Evolutionary conservation across 2,329 filamentous ascomycete species (phyloP).

Genomic region (Fusarium papillatum): DNA sequence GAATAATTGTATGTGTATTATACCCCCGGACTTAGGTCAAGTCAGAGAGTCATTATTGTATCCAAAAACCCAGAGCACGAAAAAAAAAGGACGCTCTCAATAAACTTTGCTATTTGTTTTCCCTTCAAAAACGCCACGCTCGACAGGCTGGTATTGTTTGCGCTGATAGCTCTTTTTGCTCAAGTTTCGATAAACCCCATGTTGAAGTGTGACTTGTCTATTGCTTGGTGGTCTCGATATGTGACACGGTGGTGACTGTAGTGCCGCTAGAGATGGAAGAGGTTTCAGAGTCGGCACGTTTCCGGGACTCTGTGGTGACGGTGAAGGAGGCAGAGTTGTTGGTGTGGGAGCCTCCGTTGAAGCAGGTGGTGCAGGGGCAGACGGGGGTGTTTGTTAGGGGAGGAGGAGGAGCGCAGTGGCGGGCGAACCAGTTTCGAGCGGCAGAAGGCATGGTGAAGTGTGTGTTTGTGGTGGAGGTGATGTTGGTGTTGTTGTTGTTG

Average conservation of each 20-base stretch:
- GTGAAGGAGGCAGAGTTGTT: conserved; percentile 31
- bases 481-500: not conserved
- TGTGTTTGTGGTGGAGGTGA: not conserved
- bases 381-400: conserved; percentile 49
- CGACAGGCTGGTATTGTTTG: not conserved
- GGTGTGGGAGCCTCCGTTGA: conserved; percentile 41
- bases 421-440: conserved; percentile 54
- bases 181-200: not conserved
- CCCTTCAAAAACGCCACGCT: conserved; percentile 36
- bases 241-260: conserved; percentile 37
- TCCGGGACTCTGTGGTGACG: not conserved
- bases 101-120: conserved; percentile 18
- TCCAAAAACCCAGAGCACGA: not conserved
- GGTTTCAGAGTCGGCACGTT: conserved; percentile 35
- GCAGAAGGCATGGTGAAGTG: conserved; percentile 46
- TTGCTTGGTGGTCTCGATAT: conserved; percentile 40
- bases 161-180: not conserved
- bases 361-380: conserved; percentile 54
- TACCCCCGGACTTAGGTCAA: not conserved
- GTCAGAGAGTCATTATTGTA: not conserved
- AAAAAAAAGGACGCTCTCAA: not conserved
- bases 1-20: not conserved
- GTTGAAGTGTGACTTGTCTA: conserved; percentile 4
- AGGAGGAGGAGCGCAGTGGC: conserved; percentile 55
- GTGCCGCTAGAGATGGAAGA: conserved; percentile 41